These are phyloP conservation scores for Bryoglossum gracile DNA, from an alignment of 495 filamentous ascomycete species.

Conservation along the genomic window DNA sequence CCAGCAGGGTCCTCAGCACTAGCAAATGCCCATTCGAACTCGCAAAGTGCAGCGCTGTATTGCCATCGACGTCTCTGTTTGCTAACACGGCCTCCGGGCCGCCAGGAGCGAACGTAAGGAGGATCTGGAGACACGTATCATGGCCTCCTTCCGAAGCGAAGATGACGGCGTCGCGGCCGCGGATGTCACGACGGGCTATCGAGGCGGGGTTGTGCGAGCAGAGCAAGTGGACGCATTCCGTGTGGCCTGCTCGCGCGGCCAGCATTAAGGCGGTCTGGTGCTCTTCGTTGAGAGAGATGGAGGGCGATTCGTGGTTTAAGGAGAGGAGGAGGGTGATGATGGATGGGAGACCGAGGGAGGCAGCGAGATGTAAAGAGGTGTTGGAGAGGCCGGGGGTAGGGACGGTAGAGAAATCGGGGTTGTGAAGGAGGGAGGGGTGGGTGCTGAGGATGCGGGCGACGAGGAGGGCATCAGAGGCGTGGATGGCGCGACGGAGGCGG, in stretches of 20 bases:
- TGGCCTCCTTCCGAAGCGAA: conserved; percentile 47
- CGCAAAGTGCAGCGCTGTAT: conserved; percentile 70
- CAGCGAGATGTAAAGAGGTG: conserved; percentile 71
- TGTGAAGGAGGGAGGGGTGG: conserved; percentile 59
- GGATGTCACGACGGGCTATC: conserved; percentile 46
- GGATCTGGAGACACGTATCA: conserved; percentile 51
- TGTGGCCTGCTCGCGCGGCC: conserved; percentile 49
- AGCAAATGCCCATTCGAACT: conserved; percentile 62
- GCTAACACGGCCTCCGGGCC: conserved; percentile 32
- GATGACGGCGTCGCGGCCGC: conserved; percentile 53
- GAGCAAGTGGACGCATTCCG: conserved; percentile 54
- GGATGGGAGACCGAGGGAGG: conserved; percentile 54
- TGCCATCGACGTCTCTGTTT: conserved; percentile 55
- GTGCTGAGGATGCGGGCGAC: conserved; percentile 65
- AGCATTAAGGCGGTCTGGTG: conserved; percentile 67
- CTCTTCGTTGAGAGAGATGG: conserved; percentile 59
- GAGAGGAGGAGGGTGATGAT: conserved; percentile 50
- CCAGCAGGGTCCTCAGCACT: conserved; percentile 62
- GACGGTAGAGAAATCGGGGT: conserved; percentile 49
- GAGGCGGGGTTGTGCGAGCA: conserved; percentile 32
- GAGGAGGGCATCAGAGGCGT: conserved; percentile 60
- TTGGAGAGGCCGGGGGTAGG: conserved; percentile 40
- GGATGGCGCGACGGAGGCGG: conserved; percentile 66
- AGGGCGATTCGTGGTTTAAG: conserved; percentile 49
- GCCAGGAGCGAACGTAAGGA: conserved; percentile 46